These are phyloP conservation scores for Ceratocystis variospora DNA, from an alignment of 2,329 filamentous ascomycete species.

Conservation along the genomic window DNA sequence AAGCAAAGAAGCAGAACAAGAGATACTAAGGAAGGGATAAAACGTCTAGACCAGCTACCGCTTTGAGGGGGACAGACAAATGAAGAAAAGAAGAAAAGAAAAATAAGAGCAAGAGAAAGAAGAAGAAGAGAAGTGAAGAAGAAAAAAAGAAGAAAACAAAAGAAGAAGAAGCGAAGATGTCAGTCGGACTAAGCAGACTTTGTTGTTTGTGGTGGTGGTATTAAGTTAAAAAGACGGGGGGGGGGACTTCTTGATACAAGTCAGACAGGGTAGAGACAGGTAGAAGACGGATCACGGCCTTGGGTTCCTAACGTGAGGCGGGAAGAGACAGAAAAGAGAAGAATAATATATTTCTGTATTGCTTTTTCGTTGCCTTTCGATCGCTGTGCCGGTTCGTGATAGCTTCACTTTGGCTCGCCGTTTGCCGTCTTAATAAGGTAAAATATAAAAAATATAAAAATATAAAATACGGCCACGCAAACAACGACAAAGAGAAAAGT, in stretches of 20 bases:
- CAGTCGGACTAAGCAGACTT: too few relatives aligned
- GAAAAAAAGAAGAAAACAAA: background rate
- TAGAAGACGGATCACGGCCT: too few relatives aligned
- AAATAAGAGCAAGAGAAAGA: background rate
- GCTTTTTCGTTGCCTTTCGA: background rate
- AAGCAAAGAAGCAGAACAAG: background rate
- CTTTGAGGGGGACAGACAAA: slow-evolving; percentile 10
- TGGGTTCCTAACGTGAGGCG: too few relatives aligned
- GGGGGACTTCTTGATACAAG: background rate
- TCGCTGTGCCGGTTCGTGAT: background rate
- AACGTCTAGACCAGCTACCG: slow-evolving; percentile 11
- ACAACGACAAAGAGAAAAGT: background rate
- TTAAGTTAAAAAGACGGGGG: slow-evolving; percentile 1
- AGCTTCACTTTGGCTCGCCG: too few relatives aligned
- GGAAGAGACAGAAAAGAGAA: background rate
- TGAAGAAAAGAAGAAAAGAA: slow-evolving; percentile 1
- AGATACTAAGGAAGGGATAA: slow-evolving; percentile 2
- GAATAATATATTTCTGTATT: background rate
- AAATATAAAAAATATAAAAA: background rate
- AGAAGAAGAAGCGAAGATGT: background rate
- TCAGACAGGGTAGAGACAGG: too few relatives aligned
- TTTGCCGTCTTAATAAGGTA: background rate
- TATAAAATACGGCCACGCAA: background rate
- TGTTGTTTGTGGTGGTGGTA: background rate
- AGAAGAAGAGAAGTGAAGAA: background rate